phyloP scores from a whole-genome alignment of 2,329 filamentous ascomycete genomes.

The Exserohilum turcica region DNA sequence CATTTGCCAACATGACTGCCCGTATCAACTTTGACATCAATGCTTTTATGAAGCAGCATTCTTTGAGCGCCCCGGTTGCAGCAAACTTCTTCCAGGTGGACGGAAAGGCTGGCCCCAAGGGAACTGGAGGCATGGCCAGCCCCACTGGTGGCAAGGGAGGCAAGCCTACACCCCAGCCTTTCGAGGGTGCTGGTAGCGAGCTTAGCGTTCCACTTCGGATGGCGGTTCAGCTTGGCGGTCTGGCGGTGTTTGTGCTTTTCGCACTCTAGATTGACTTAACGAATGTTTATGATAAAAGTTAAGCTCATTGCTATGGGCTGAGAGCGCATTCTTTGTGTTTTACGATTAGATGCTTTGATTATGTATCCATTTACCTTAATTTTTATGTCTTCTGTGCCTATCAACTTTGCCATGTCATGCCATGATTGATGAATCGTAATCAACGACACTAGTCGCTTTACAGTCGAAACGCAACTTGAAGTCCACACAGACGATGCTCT shows the following conservation, averaged over 20 bases:
- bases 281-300: background rate
- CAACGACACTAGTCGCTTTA: too few relatives aligned
- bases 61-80: slow-evolving; percentile 34
- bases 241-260: slow-evolving; percentile 22
- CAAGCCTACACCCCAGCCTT: slow-evolving; percentile 20
- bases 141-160: slow-evolving; percentile 20
- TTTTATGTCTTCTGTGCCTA: too few relatives aligned
- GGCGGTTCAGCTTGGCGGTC: slow-evolving; percentile 17
- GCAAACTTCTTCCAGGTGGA: slow-evolving; percentile 46
- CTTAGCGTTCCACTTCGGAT: slow-evolving; percentile 18
- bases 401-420: too few relatives aligned
- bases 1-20: slow-evolving; percentile 26
- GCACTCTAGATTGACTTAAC: slow-evolving; percentile 1
- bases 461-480: too few relatives aligned
- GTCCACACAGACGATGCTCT: too few relatives aligned
- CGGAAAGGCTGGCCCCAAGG: slow-evolving; percentile 23
- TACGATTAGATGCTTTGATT: too few relatives aligned
- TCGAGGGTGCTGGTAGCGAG: slow-evolving; percentile 25
- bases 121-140: slow-evolving; percentile 1
- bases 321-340: too few relatives aligned
- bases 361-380: too few relatives aligned
- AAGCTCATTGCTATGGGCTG: background rate
- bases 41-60: slow-evolving; percentile 33
- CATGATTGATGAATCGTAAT: too few relatives aligned
- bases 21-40: slow-evolving; percentile 39